Evolutionary conservation across 2,329 filamentous ascomycete genomes (phyloP).

Genomic region (Aspergillus sp.): DNA sequence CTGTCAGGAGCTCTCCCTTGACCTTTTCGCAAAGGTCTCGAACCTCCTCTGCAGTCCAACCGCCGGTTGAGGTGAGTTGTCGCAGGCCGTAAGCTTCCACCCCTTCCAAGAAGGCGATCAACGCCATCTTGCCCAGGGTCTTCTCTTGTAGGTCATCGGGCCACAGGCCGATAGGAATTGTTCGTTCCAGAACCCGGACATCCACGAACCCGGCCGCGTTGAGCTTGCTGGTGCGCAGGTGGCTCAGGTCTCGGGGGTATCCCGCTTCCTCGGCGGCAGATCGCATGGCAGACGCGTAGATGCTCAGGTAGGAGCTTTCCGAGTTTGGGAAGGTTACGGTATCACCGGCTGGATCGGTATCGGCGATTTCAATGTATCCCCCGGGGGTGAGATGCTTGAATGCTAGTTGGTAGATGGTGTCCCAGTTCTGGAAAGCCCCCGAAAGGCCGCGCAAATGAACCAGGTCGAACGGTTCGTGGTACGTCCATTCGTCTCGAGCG

Average conservation of each 20-base stretch:
- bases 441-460: constrained; percentile 47
- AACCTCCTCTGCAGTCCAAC: constrained; percentile 30
- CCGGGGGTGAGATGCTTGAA: constrained; percentile 42
- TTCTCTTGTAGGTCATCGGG: constrained; percentile 27
- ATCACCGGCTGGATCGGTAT: constrained; percentile 30
- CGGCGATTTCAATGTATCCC: constrained; percentile 44
- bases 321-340: constrained; percentile 16
- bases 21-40: constrained; percentile 34
- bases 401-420: constrained; percentile 41
- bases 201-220: constrained; percentile 42
- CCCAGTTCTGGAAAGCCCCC: constrained; percentile 45
- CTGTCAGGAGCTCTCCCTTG: constrained; percentile 28
- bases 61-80: constrained; percentile 26
- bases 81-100: constrained; percentile 35
- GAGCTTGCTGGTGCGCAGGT: constrained; percentile 38
- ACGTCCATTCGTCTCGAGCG: constrained; percentile 45
- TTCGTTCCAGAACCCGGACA: constrained; percentile 33
- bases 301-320: constrained; percentile 28
- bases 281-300: constrained; percentile 28
- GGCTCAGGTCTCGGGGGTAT: constrained; percentile 37
- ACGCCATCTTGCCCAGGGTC: constrained; percentile 37
- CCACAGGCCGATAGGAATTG: constrained; percentile 35
- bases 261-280: constrained; percentile 37
- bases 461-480: constrained; percentile 45
- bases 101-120: constrained; percentile 36